Base-by-base conservation (phyloP, 2,329 filamentous ascomycete genomes). In the Septoria petroselini region DNA sequence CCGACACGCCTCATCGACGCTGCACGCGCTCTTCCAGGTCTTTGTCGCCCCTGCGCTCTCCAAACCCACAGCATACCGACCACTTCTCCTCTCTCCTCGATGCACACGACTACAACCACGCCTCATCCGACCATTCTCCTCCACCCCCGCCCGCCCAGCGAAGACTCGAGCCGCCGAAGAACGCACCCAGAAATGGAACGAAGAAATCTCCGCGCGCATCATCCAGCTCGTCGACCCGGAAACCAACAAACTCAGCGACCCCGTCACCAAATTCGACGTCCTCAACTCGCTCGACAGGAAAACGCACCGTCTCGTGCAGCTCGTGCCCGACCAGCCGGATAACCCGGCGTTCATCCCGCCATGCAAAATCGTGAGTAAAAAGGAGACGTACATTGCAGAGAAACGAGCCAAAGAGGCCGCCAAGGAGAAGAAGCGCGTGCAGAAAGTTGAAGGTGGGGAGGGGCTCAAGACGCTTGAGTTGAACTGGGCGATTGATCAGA, bases 401-500 rank as follows among this genome's bases (percentile, higher is more conserved):
- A 68, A 74, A 48, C 68, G 66, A 27, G 44, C 48, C 45, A 68
- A 71, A 52, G 68, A 74, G 57, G 66, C 68, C 41, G 58, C 67
- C 34, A 74, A 75, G 54, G 69, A 74, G 53, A 73, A 70, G 57
- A 71, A 72, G 54, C 68, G 70, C 60, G 73, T 65, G 57, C 71
- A 66, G 45, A 72, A 73, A 38, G 70, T 72, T 51, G 39, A 15
- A 8, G 38, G 37, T 18, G 59, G 64, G 15, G 62, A 71, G 29
- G 76, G 74, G 57, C 65, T 69, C 12, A 96, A 96, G 72, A 84
- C 85, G 65, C 69, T 96, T n/a, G 91, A 96, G 71, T 61, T 97
- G 61, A 91, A 89, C 68, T 97, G 91, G 91, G 83, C 85, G 27
- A 94, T 95, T 62, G 83, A 83, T 53, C 65, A 70, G 9, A 80